Evolutionary conservation across 495 filamentous ascomycete genomes (phyloP).

Genomic region (Oleoguttula mirabilis): DNA sequence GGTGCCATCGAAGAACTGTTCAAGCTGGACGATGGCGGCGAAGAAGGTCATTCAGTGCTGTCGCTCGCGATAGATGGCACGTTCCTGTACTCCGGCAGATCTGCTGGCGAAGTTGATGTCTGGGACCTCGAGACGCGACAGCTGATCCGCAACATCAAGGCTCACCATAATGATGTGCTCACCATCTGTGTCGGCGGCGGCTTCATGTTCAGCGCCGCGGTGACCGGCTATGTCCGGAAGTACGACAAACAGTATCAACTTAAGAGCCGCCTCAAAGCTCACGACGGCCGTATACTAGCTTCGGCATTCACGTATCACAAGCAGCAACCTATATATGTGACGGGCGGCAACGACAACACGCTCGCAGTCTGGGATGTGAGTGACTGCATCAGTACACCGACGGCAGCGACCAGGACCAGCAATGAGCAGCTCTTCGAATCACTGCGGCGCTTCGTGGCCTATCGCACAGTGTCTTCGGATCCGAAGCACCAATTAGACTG

Average conservation of each 20-base stretch:
- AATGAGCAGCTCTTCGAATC: slow-evolving; percentile 74
- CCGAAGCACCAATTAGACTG: slow-evolving; percentile 79
- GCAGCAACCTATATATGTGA: slow-evolving; percentile 66
- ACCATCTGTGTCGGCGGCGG: slow-evolving; percentile 72
- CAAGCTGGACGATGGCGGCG: slow-evolving; percentile 54
- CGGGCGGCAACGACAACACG: slow-evolving; percentile 86
- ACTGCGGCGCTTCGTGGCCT: slow-evolving; percentile 74
- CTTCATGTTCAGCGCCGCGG: slow-evolving; percentile 70
- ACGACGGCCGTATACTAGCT: slow-evolving; percentile 76
- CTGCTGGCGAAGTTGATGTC: slow-evolving; percentile 83
- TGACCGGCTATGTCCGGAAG: slow-evolving; percentile 65
- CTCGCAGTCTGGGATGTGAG: slow-evolving; percentile 79
- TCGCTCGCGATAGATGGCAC: slow-evolving; percentile 75
- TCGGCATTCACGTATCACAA: slow-evolving; percentile 60
- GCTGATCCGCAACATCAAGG: slow-evolving; percentile 69
- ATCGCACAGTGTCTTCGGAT: slow-evolving; percentile 78
- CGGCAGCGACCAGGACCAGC: slow-evolving; percentile 41
- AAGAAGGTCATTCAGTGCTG: slow-evolving; percentile 60
- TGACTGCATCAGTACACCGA: slow-evolving; percentile 37
- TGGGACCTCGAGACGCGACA: slow-evolving; percentile 96
- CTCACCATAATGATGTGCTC: slow-evolving; percentile 73
- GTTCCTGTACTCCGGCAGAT: slow-evolving; percentile 78
- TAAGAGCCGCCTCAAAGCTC: slow-evolving; percentile 69
- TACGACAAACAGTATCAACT: slow-evolving; percentile 85
- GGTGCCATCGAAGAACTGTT: slow-evolving; percentile 48